A percentile compares a stretch with the other conserved stretches of the same genome.
Conservation (phyloP, 2,329 filamentous ascomycete genomes). For the Fusarium gaditjirri region DNA sequence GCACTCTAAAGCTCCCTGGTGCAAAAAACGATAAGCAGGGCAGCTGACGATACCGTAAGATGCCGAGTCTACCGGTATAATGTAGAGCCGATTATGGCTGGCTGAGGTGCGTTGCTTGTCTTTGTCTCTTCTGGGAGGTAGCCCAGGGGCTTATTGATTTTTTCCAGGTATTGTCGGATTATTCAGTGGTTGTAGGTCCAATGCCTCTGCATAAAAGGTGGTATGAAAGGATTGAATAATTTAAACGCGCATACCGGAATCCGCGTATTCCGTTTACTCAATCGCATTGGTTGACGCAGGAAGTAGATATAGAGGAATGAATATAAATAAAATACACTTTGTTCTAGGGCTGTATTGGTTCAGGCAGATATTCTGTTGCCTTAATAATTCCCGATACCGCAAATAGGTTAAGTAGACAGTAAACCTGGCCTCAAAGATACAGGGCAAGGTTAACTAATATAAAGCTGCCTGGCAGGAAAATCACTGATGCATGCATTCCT, state of each 20-base stretch:
- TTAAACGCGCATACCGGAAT: constrained; percentile 9
- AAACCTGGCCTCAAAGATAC: constrained; percentile 1
- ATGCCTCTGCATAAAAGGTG: constrained; percentile 13
- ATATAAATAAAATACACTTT: neutral
- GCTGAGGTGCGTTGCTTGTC: neutral
- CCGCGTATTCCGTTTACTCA: constrained; percentile 11
- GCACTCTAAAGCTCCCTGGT: neutral
- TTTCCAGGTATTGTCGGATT: neutral
- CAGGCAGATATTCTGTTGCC: constrained; percentile 3
- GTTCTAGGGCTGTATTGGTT: neutral
- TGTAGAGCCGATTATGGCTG: constrained; percentile 17
- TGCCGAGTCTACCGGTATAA: constrained; percentile 27
- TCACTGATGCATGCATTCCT: neutral
- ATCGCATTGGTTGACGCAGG: neutral
- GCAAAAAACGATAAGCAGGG: constrained; percentile 10
- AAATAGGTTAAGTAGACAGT: neutral
- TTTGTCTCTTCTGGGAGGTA: constrained; percentile 7
- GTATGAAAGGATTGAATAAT: neutral
- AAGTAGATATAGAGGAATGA: neutral
- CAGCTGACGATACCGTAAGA: constrained; percentile 27
- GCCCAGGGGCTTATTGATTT: constrained; percentile 6
- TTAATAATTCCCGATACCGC: neutral
- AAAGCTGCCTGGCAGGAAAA: neutral
- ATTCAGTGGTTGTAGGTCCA: constrained; percentile 4
- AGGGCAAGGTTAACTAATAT: neutral